phyloP scores from a whole-genome alignment of 2,329 filamentous ascomycete species.

The Ceratocystis ficicola region DNA sequence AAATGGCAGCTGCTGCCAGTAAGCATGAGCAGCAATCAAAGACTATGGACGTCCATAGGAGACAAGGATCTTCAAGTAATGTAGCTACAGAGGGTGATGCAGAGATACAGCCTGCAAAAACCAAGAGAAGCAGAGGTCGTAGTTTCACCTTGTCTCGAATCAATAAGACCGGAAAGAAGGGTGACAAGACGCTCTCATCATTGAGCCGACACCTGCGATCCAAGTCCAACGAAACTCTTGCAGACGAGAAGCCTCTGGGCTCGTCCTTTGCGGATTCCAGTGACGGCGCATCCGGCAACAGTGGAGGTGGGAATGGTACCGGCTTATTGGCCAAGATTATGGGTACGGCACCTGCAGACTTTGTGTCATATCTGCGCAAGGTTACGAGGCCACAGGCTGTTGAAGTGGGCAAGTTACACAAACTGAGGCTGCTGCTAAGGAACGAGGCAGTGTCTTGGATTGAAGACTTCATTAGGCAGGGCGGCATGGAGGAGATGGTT shows the following conservation, averaged over 20 bases:
- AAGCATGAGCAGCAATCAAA: constrained; percentile 23
- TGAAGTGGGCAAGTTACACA: constrained; percentile 91
- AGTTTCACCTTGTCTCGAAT: constrained; percentile 64
- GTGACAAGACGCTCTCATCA: constrained; percentile 41
- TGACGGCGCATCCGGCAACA: constrained; percentile 30
- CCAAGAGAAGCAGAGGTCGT: constrained; percentile 52
- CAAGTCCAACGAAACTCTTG: constrained; percentile 60
- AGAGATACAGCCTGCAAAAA: constrained; percentile 34
- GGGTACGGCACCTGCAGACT: constrained; percentile 65
- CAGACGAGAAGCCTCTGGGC: constrained; percentile 44
- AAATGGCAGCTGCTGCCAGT: constrained; percentile 40
- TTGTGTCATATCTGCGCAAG: constrained; percentile 73
- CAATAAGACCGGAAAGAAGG: constrained; percentile 35
- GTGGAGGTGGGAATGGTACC: constrained; percentile 41
- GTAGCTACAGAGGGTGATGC: constrained; percentile 32
- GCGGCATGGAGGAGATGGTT: constrained; percentile 87
- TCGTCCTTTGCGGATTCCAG: constrained; percentile 9
- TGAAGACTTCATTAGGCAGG: constrained; percentile 75
- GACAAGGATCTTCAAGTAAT: constrained; percentile 23
- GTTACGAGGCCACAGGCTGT: constrained; percentile 69
- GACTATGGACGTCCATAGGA: constrained; percentile 19
- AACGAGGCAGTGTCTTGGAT: constrained; percentile 97
- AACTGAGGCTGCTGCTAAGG: constrained; percentile 72
- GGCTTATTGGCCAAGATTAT: constrained; percentile 54
- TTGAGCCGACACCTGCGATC: constrained; percentile 51